Conservation (phyloP, 306 rosid species). For the Alnus rubra region DNA sequence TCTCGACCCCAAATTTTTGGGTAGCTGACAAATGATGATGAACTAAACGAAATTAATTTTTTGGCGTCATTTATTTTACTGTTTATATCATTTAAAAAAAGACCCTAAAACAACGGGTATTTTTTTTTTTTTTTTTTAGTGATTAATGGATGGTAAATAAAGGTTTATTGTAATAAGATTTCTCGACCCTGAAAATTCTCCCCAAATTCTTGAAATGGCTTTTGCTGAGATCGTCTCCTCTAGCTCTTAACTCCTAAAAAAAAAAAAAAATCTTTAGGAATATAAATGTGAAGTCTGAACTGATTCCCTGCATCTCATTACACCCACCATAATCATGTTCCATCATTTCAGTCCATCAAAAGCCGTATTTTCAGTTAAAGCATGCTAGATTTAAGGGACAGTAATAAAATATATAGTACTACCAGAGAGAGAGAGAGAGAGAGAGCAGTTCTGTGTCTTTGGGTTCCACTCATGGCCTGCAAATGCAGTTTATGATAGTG, state of each 20-base stretch:
- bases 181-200: background rate
- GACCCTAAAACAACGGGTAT: no score
- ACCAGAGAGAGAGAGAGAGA: background rate
- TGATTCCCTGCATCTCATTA: background rate
- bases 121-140: no score
- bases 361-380: slow-evolving; percentile 49
- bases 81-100: no score
- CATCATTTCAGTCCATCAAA: slow-evolving; percentile 46
- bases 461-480: slow-evolving; percentile 14
- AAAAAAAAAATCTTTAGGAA: background rate
- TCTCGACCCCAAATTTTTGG: no score
- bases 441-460: background rate
- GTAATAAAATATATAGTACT: background rate
- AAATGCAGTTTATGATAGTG: background rate
- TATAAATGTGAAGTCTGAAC: no score
- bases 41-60: no score
- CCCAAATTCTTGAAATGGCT: background rate
- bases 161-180: no score
- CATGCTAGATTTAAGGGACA: slow-evolving; percentile 34
- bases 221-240: background rate
- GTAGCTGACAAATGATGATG: no score
- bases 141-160: no score
- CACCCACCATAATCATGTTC: slow-evolving; percentile 26
- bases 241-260: background rate
- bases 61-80: no score